Evolutionary conservation across 2,329 filamentous ascomycete species (phyloP).

Genomic region (Pestalotiopsis sp.): DNA sequence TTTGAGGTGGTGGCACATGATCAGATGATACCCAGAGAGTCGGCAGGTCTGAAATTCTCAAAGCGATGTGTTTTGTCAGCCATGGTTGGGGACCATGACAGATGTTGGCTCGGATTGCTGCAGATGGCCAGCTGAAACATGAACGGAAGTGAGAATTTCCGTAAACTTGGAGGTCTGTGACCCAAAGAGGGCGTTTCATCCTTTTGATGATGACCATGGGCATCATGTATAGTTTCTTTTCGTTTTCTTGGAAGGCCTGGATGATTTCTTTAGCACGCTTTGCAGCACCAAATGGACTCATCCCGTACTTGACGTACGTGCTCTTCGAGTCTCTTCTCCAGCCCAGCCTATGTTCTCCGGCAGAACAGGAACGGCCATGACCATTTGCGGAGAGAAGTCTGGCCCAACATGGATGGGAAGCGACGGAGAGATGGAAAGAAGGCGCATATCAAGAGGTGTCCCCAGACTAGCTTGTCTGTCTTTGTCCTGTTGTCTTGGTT

Average conservation of each 20-base stretch:
- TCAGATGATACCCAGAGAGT: neutral
- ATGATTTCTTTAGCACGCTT: neutral
- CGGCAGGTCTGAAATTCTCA: neutral
- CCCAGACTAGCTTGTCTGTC: neutral
- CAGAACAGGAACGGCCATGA: neutral
- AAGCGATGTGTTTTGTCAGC: neutral
- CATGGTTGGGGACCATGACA: neutral
- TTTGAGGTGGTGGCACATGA: slow-evolving; percentile 15
- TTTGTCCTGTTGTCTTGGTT: neutral
- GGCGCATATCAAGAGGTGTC: neutral
- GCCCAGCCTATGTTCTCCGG: too few species aligned
- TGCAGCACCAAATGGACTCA: neutral
- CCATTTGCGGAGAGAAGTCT: neutral
- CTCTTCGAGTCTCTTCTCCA: neutral
- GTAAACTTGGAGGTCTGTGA: neutral
- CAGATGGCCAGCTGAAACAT: neutral
- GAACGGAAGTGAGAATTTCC: too few species aligned
- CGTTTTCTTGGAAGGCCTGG: neutral
- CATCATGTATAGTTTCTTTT: neutral
- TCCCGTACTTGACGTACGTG: neutral
- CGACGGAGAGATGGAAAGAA: neutral
- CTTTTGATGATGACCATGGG: neutral
- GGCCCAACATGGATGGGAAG: neutral
- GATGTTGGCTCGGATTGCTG: neutral
- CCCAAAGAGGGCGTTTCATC: neutral